Conservation (phyloP, 225 moss, liverwort and hornwort species). For the Physcomitrellopsis africana region DNA sequence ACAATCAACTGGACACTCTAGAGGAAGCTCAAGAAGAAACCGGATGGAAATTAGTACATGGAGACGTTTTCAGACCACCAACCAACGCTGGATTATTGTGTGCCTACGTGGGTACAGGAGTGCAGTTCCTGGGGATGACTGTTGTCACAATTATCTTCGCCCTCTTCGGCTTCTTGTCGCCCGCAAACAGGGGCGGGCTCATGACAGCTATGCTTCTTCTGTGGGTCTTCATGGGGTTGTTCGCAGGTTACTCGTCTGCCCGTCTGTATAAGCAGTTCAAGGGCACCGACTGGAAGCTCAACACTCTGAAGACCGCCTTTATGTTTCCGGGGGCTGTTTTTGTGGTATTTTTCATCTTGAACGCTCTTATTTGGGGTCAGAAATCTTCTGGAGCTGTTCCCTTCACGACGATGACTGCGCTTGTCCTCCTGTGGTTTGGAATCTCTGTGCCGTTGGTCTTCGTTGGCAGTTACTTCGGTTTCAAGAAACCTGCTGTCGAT, state of each 20-base stretch:
- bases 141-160: constrained; percentile 90
- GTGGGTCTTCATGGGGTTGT: constrained; percentile 94
- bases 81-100: constrained; percentile 70
- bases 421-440: constrained; percentile 88
- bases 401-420: constrained; percentile 81
- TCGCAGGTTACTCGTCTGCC: constrained; percentile 82
- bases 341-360: constrained; percentile 70
- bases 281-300: constrained; percentile 86
- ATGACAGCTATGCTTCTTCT: constrained; percentile 93
- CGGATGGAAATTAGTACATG: constrained; percentile 92
- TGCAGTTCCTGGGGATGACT: constrained; percentile 90
- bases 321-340: constrained; percentile 79
- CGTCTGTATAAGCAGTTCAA: constrained; percentile 84
- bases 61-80: constrained; percentile 88
- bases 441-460: constrained; percentile 85
- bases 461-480: constrained; percentile 84
- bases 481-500: constrained; percentile 73
- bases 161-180: constrained; percentile 85
- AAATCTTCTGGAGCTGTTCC: constrained; percentile 91
- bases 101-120: constrained; percentile 88
- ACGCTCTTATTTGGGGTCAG: constrained; percentile 88
- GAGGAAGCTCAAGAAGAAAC: constrained; percentile 96
- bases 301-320: constrained; percentile 80
- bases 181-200: constrained; percentile 86
- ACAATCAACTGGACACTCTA: constrained; percentile 88